Conservation (phyloP, 352 stramenopile genomes). For the Globisporangium camurandrum region DNA sequence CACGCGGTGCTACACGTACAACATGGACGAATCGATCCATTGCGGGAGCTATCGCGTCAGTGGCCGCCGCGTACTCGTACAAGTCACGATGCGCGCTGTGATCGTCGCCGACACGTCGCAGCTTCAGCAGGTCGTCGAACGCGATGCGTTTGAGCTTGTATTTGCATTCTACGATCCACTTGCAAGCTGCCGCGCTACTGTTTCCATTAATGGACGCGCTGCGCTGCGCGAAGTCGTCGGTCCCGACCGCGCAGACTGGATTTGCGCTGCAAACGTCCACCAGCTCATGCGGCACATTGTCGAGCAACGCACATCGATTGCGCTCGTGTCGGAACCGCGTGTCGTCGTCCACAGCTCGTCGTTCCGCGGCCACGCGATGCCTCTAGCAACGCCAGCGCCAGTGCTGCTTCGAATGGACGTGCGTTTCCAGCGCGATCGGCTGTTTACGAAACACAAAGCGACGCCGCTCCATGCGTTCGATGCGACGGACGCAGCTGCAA, state of each 20-base stretch:
- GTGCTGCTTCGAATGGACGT: slow-evolving; percentile 18
- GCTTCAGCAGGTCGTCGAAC: slow-evolving; percentile 21
- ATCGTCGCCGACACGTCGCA: slow-evolving; percentile 21
- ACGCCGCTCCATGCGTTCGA: slow-evolving; percentile 39
- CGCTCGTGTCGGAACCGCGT: slow-evolving; percentile 3
- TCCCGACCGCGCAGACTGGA: slow-evolving; percentile 34
- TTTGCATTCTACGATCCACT: slow-evolving; percentile 54
- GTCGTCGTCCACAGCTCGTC: slow-evolving; percentile 9
- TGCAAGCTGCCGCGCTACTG: slow-evolving; percentile 21
- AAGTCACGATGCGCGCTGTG: slow-evolving; percentile 46
- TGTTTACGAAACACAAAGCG: slow-evolving; percentile 61
- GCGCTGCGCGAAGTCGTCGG: slow-evolving; percentile 61
- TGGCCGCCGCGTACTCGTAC: slow-evolving; percentile 42
- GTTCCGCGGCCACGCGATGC: slow-evolving; percentile 6
- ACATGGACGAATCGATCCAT: slow-evolving; percentile 48
- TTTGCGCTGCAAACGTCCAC: slow-evolving; percentile 26
- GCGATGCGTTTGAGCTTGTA: slow-evolving; percentile 46
- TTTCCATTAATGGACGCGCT: slow-evolving; percentile 25
- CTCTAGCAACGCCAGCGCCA: background rate
- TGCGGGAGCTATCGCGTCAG: slow-evolving; percentile 50
- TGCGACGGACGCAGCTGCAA: slow-evolving; percentile 21
- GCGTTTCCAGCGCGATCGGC: slow-evolving; percentile 40
- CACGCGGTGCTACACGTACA: slow-evolving; percentile 38
- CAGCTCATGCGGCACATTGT: slow-evolving; percentile 53
- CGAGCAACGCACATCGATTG: slow-evolving; percentile 25